phyloP scores from a whole-genome alignment of 179 eudicot species.

The Gypsophila paniculata region DNA sequence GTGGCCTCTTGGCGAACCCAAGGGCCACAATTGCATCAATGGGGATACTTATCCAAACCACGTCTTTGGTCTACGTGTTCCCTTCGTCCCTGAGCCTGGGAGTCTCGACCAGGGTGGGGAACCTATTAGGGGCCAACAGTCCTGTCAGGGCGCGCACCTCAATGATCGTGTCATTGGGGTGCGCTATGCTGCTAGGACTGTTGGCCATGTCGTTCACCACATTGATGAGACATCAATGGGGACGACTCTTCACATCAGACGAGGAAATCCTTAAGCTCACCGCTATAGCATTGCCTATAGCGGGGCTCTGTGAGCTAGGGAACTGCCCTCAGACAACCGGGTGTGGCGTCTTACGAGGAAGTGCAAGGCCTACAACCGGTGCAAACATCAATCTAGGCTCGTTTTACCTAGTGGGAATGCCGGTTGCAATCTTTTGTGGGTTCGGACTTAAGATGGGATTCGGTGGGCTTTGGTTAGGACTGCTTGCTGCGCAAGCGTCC shows the following conservation, averaged over 20 bases:
- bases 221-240: constrained; percentile 53
- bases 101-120: constrained; percentile 58
- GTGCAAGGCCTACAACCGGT: constrained; percentile 61
- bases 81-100: constrained; percentile 56
- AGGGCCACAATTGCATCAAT: constrained; percentile 58
- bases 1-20: constrained; percentile 50
- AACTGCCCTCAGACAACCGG: constrained; percentile 66
- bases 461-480: constrained; percentile 56
- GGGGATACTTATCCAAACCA: constrained; percentile 62
- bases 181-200: constrained; percentile 37
- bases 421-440: constrained; percentile 48
- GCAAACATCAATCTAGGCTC: constrained; percentile 62
- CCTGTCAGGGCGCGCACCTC: constrained; percentile 46
- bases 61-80: constrained; percentile 56
- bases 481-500: constrained; percentile 53
- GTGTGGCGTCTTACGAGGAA: constrained; percentile 57
- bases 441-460: constrained; percentile 51
- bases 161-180: constrained; percentile 41
- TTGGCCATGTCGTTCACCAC: constrained; percentile 46
- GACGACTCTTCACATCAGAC: constrained; percentile 44
- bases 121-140: constrained; percentile 47
- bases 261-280: constrained; percentile 43
- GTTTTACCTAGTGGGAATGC: constrained; percentile 68
- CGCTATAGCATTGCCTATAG: constrained; percentile 51
- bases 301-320: constrained; percentile 65